Conservation (phyloP, 169 alveolate genomes). For the Ichthyophthirius multifiliis region DNA sequence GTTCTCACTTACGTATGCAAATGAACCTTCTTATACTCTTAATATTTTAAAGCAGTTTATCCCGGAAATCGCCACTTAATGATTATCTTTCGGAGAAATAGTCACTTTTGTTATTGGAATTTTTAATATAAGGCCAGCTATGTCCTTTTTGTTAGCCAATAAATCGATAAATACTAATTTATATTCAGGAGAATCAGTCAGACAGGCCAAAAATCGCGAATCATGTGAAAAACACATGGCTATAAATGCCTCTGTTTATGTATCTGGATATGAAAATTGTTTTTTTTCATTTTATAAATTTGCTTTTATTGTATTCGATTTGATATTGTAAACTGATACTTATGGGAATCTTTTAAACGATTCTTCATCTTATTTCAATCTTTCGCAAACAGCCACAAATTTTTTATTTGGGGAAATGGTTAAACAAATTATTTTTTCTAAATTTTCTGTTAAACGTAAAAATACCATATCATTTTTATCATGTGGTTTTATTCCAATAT, state of each 20-base stretch:
- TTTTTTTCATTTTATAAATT: conserved; percentile 10
- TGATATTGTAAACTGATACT: conserved; percentile 15
- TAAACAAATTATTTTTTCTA: conserved; percentile 24
- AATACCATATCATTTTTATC: conserved; percentile 31
- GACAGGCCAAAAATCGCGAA: conserved; percentile 19
- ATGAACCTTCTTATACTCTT: conserved; percentile 62
- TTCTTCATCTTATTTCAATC: not conserved
- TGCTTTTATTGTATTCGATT: conserved; percentile 21
- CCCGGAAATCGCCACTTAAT: conserved; percentile 59
- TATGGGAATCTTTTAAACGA: not conserved
- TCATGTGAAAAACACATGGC: conserved; percentile 22
- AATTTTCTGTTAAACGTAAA: conserved; percentile 10
- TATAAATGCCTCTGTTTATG: conserved; percentile 1
- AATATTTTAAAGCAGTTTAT: conserved; percentile 55
- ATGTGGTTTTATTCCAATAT: conserved; percentile 19
- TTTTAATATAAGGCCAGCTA: too few relatives aligned
- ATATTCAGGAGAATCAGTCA: conserved; percentile 25
- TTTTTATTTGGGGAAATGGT: conserved; percentile 16
- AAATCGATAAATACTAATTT: conserved; percentile 21
- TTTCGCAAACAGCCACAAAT: conserved; percentile 36
- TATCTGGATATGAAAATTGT: not conserved
- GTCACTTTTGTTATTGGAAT: conserved; percentile 43
- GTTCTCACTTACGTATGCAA: conserved; percentile 53
- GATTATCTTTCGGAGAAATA: conserved; percentile 60
- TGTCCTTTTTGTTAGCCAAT: not conserved